A percentile compares a stretch with the other conserved stretches of the same genome.
phyloP scores from a whole-genome alignment of 2,329 filamentous ascomycete genomes.

The Aspergillus sp. region DNA sequence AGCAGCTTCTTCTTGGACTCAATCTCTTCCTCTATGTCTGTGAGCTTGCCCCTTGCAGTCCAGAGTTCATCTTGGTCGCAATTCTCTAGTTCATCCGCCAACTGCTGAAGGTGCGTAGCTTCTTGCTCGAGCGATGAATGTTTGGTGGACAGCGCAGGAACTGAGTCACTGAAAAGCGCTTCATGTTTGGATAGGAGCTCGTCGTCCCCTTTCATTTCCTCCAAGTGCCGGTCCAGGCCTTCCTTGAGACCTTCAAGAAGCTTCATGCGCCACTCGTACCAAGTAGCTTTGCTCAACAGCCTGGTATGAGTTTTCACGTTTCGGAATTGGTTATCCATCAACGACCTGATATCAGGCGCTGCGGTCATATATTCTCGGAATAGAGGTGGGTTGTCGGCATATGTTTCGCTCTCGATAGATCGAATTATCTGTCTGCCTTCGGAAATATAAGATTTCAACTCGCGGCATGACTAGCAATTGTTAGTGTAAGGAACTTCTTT shows the following conservation, averaged over 20 bases:
- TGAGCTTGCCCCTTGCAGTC: slow-evolving; percentile 68
- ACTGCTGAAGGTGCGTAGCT: slow-evolving; percentile 65
- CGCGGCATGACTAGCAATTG: slow-evolving; percentile 68
- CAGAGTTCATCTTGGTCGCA: slow-evolving; percentile 80
- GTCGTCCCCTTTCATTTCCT: slow-evolving; percentile 76
- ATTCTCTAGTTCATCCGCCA: slow-evolving; percentile 59
- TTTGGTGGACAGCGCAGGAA: slow-evolving; percentile 65
- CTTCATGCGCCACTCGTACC: slow-evolving; percentile 97
- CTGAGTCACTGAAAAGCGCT: slow-evolving; percentile 62
- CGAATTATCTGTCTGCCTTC: slow-evolving; percentile 87
- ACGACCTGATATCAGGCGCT: slow-evolving; percentile 73
- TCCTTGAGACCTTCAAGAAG: slow-evolving; percentile 79
- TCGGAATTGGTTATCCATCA: slow-evolving; percentile 97
- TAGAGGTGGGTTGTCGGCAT: slow-evolving; percentile 84
- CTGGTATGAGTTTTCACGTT: slow-evolving; percentile 94
- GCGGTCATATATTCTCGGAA: slow-evolving; percentile 91
- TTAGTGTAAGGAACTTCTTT: slow-evolving; percentile 28
- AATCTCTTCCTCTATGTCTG: slow-evolving; percentile 65
- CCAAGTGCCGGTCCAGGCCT: slow-evolving; percentile 71
- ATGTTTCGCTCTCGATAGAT: slow-evolving; percentile 85
- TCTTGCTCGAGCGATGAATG: slow-evolving; percentile 64
- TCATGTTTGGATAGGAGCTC: slow-evolving; percentile 66
- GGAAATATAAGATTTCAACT: slow-evolving; percentile 94
- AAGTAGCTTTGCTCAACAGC: slow-evolving; percentile 88
- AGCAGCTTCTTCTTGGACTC: slow-evolving; percentile 68